Conservation (phyloP, 1,139 yeast species). For the Diutina sp. region DNA sequence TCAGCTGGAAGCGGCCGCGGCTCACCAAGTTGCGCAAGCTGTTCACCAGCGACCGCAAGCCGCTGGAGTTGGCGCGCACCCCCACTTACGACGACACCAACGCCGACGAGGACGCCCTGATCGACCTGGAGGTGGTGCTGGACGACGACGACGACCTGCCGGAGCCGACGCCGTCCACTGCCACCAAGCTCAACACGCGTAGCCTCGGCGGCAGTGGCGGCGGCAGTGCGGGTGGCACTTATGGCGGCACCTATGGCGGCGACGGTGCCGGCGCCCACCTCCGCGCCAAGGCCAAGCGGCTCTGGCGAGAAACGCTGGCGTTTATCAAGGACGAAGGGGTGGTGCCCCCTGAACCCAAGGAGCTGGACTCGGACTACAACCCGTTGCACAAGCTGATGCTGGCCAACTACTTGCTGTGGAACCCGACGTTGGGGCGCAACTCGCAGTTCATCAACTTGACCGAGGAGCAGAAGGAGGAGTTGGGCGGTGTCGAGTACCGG, state of each 20-base stretch:
- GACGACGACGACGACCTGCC: conserved; percentile 4
- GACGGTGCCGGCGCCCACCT: neutral
- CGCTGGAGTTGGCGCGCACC: neutral
- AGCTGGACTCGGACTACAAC: neutral
- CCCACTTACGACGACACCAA: conserved; percentile 9
- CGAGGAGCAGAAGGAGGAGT: conserved; percentile 78
- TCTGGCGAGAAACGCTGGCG: neutral
- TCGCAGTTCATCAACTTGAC: conserved; percentile 79
- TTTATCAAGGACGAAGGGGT: neutral
- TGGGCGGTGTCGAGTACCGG: conserved; percentile 95
- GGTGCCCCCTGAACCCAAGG: neutral
- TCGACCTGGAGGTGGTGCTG: neutral
- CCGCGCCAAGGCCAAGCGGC: neutral
- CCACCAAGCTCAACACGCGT: conserved; percentile 3
- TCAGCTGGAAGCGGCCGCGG: neutral
- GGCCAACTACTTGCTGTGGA: conserved; percentile 70
- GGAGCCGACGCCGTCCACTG: conserved; percentile 5
- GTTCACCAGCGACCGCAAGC: neutral
- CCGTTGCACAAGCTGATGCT: conserved; percentile 20
- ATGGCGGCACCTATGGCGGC: neutral
- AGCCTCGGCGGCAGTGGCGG: neutral
- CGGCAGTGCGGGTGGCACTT: neutral
- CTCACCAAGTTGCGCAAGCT: neutral
- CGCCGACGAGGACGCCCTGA: conserved; percentile 11
- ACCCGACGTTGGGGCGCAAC: conserved; percentile 89